Evolutionary conservation across 768 basidiomycete species (phyloP).

Genomic region (Boletus tylopilopsis): DNA sequence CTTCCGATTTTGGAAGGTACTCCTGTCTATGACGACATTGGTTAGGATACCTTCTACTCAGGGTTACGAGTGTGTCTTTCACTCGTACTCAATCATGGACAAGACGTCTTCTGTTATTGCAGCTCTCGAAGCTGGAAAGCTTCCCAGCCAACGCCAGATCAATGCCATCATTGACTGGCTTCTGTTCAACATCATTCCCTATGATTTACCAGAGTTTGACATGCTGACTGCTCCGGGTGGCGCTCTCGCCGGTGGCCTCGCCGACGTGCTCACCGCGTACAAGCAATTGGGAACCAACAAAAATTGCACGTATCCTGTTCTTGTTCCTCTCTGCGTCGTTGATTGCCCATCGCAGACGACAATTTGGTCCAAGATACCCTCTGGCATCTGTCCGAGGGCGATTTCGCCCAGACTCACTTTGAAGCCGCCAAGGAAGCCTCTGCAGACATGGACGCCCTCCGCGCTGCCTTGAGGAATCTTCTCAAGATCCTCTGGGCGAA

Average conservation of each 20-base stretch:
- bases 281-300: conserved; percentile 51
- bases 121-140: conserved; percentile 67
- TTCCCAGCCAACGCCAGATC: conserved; percentile 60
- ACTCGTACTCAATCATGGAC: conserved; percentile 45
- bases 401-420: conserved; percentile 40
- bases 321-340: background rate
- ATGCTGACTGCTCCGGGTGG: conserved; percentile 56
- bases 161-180: conserved; percentile 52
- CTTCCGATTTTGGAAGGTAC: conserved; percentile 2
- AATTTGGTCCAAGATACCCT: conserved; percentile 61
- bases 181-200: conserved; percentile 43
- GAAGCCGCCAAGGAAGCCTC: conserved; percentile 41
- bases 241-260: conserved; percentile 46
- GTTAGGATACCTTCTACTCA: background rate
- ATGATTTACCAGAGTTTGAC: conserved; percentile 35
- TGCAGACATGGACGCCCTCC: conserved; percentile 49
- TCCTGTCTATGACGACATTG: conserved; percentile 22
- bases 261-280: conserved; percentile 54
- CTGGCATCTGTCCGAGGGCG: conserved; percentile 59
- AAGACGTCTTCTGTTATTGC: conserved; percentile 58
- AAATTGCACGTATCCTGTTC: conserved; percentile 41
- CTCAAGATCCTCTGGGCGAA: conserved; percentile 52
- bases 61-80: too few species aligned
- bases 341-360: conserved; percentile 42
- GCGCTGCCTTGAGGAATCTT: conserved; percentile 46